Conservation (phyloP, 116 monocot genomes). For the Thalassia testudinum region DNA sequence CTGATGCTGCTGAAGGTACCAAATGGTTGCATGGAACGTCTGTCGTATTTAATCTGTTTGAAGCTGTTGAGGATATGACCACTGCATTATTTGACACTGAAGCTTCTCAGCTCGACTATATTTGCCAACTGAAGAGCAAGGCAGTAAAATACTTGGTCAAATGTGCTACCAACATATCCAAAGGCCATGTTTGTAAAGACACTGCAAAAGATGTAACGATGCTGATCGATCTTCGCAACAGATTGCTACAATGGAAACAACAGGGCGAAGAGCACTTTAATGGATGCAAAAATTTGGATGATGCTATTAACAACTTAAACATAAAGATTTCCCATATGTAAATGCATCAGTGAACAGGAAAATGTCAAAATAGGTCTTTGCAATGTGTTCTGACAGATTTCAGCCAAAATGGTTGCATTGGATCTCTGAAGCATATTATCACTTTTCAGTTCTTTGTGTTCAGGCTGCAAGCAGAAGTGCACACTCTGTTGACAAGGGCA, state of each 20-base stretch:
- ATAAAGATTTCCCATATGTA: no score
- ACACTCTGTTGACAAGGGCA: no score
- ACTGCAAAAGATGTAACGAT: conserved; percentile 7
- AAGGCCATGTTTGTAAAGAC: conserved; percentile 6
- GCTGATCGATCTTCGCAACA: conserved; percentile 26
- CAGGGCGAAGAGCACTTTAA: conserved; percentile 22
- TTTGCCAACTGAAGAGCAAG: conserved; percentile 40
- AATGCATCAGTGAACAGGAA: no score
- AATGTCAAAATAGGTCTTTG: no score
- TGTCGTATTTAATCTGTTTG: conserved; percentile 39
- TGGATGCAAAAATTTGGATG: conserved; percentile 20
- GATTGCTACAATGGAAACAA: conserved; percentile 30
- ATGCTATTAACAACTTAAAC: not conserved
- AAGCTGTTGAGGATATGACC: conserved; percentile 37
- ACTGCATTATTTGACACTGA: conserved; percentile 24
- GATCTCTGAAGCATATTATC: no score
- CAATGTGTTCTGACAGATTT: no score
- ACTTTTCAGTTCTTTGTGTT: no score
- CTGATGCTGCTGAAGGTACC: not conserved
- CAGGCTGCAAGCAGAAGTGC: no score
- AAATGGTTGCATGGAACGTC: conserved; percentile 16
- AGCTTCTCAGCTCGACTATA: conserved; percentile 15
- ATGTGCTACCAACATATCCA: conserved; percentile 23
- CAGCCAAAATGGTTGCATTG: no score
- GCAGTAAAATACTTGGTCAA: conserved; percentile 25